Evolutionary conservation across 78 protist species (phyloP).

Genomic region (Pigoraptor vietnamica): DNA sequence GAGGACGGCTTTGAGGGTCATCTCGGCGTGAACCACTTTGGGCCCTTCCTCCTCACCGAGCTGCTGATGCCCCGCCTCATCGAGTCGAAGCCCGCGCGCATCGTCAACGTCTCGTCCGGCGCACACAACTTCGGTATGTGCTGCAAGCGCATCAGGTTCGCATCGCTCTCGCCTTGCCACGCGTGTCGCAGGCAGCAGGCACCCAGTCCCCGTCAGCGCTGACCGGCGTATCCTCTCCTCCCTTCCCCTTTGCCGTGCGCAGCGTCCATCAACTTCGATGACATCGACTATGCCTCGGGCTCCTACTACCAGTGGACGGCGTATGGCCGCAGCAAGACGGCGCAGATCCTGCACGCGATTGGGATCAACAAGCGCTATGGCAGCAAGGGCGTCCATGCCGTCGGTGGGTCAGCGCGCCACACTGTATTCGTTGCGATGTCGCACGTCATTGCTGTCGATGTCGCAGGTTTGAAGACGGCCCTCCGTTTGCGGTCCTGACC

Average conservation of each 20-base stretch:
- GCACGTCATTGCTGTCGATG: background rate
- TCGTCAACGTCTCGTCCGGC: background rate
- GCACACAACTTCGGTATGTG: background rate
- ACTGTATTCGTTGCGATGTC: no score
- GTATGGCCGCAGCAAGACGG: background rate
- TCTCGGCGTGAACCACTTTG: conserved; percentile 20
- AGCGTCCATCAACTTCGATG: background rate
- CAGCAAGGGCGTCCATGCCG: background rate
- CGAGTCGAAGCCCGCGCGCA: background rate
- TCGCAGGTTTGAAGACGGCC: background rate
- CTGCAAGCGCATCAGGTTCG: background rate
- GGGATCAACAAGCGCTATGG: background rate
- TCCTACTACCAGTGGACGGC: background rate
- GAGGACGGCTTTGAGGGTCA: conserved; percentile 20
- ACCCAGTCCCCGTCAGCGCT: background rate
- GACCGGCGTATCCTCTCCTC: background rate
- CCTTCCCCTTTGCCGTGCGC: no score
- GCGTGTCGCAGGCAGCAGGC: background rate
- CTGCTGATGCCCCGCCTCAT: background rate
- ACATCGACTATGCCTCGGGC: background rate
- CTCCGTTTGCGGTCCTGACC: background rate
- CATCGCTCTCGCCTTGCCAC: background rate
- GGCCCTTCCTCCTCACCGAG: conserved; percentile 17
- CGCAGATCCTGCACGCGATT: background rate
- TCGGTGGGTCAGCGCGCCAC: background rate